Percentiles rank a stretch among this genome's conserved stretches.
phyloP scores from a whole-genome alignment of 257 asterid genomes.

The Plantago ovata region DNA sequence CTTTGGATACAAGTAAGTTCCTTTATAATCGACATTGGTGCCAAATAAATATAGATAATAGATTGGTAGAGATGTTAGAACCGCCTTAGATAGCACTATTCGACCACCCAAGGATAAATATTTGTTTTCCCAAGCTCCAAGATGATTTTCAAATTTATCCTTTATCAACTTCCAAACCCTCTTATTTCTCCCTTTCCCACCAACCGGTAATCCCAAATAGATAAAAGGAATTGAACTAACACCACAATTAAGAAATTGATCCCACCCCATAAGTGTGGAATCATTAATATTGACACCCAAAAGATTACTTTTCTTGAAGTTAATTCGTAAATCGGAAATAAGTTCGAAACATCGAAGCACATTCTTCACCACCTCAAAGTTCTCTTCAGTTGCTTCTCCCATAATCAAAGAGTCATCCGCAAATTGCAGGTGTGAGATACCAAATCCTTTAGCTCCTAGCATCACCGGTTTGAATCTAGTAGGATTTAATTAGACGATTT shows the following conservation, averaged over 20 bases:
- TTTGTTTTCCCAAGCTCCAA: background rate
- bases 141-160: background rate
- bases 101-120: background rate
- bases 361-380: no score
- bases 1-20: background rate
- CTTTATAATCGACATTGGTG: background rate
- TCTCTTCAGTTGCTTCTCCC: background rate
- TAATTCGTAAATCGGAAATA: background rate
- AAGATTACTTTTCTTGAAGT: background rate
- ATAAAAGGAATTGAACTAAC: background rate
- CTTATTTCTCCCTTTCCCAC: background rate
- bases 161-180: background rate
- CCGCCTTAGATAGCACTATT: background rate
- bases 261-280: background rate
- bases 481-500: no score
- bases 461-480: no score
- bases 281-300: background rate
- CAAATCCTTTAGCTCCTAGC: no score
- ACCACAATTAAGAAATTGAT: background rate
- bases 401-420: background rate
- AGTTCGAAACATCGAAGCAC: background rate
- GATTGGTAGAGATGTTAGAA: background rate
- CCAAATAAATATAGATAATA: no score
- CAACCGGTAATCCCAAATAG: background rate
- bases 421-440: background rate